A percentile compares a stretch with the other conserved stretches of the same genome.
phyloP scores from a whole-genome alignment of 2,329 filamentous ascomycete species.

The Aspergillus flavus region DNA sequence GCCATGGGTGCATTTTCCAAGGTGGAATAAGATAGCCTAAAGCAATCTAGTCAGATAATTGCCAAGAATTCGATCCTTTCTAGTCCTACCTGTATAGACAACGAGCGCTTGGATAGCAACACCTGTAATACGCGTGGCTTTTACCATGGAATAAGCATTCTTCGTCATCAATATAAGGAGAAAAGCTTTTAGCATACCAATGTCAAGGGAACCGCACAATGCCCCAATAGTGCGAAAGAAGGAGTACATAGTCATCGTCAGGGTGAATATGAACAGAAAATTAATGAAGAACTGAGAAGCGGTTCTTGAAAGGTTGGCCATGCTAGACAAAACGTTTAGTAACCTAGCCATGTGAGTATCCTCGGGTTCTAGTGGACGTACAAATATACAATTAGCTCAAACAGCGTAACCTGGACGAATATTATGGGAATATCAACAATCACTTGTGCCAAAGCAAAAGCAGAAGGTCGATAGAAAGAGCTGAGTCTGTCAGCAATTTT shows the following conservation, averaged over 20 bases:
- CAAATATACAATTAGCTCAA: constrained; percentile 65
- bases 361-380: constrained; percentile 19
- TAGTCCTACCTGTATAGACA: constrained; percentile 56
- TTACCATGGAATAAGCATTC: neutral
- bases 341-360: neutral
- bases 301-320: constrained; percentile 59
- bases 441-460: constrained; percentile 61
- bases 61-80: neutral
- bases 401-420: constrained; percentile 60
- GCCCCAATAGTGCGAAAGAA: constrained; percentile 56
- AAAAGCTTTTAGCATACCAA: constrained; percentile 36
- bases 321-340: constrained; percentile 34
- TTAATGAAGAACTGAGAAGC: constrained; percentile 66
- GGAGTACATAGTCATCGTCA: constrained; percentile 59
- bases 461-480: constrained; percentile 66
- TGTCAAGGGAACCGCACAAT: constrained; percentile 52
- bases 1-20: constrained; percentile 63
- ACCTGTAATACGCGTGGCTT: constrained; percentile 53
- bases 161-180: neutral
- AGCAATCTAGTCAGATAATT: neutral
- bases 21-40: constrained; percentile 64
- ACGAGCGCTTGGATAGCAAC: constrained; percentile 54
- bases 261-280: constrained; percentile 56
- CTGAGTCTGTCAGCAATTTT: constrained; percentile 26
- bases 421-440: constrained; percentile 61